Evolutionary conservation across 2,329 filamentous ascomycete genomes (phyloP), one percentile per base, ranked within the genome.

Genomic region (Arthrobotrys pseudoclavata): DNA sequence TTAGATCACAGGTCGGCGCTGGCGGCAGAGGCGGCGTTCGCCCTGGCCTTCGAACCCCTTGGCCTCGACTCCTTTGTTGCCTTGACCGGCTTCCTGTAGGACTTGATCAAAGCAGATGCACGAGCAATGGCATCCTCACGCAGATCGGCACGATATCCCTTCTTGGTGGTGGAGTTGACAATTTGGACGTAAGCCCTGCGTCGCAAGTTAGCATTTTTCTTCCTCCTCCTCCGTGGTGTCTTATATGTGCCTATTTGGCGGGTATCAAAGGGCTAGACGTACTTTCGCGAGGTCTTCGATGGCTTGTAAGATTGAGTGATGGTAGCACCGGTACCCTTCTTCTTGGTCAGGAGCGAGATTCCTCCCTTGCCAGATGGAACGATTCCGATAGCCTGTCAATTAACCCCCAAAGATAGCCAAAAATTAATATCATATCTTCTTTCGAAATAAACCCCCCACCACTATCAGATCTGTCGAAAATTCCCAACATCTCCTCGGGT

Each of bases 261-360:
- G 47, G 10, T 13, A 40, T n/a, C 42, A 45, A 52, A 18, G 45
- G 40, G 12, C 26, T 50, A 22, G 15, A 48, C 74, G 60, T 71
- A 79, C 69, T 79, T 79, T 72, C 75, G 22, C 31, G 68, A 74
- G 47, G 75, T 72, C 75, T 79, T 79, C 26, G 75, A 67, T 55
- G 69, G 63, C 63, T 72, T 72, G 69, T 72, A 79, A 4, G 68
- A 64, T 31, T 48, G 53, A 26, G 75, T 74, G 63, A 69, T 61
- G 15, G 69, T 69, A 24, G 37, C 3, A 34, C 75, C 75, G 31
- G 34, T 69, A 34, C 31, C 31, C 47, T 63, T 42, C 68, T 66
- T 79, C 75, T 79, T 79, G 62, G 75, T 79, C 60, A 79, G 37
- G 61, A 79, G 75, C 37, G 75, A 69, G 69, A 79, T 72, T 68